A percentile compares a stretch with the other conserved stretches of the same genome.
Evolutionary conservation across 495 filamentous ascomycete genomes (phyloP).

Genomic region (Penicillium parvum): DNA sequence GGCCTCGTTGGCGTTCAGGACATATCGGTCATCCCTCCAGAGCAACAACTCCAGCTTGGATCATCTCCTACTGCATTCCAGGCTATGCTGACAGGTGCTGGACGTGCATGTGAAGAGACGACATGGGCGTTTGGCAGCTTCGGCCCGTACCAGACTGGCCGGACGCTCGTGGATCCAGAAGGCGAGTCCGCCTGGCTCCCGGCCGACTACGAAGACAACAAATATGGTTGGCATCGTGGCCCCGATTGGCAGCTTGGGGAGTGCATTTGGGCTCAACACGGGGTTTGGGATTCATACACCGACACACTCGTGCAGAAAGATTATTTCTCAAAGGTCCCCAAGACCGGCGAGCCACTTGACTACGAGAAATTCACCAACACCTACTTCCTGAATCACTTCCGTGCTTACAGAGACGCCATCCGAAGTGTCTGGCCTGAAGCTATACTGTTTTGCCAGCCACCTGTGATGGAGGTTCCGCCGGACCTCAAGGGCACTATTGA

Average conservation of each 20-base stretch:
- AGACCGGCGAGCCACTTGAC: slow-evolving; percentile 64
- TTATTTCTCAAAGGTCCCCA: slow-evolving; percentile 78
- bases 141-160: slow-evolving; percentile 85
- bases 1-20: slow-evolving; percentile 85
- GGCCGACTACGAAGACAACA: slow-evolving; percentile 70
- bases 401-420: slow-evolving; percentile 68
- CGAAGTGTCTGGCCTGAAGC: slow-evolving; percentile 69
- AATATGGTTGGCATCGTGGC: slow-evolving; percentile 88
- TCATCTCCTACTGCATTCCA: slow-evolving; percentile 95
- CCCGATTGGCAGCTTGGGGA: slow-evolving; percentile 85
- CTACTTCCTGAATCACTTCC: slow-evolving; percentile 83
- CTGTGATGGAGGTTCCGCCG: slow-evolving; percentile 87
- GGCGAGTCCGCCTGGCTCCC: slow-evolving; percentile 83
- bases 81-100: slow-evolving; percentile 83
- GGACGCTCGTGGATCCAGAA: slow-evolving; percentile 79
- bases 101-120: slow-evolving; percentile 80
- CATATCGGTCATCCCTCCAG: slow-evolving; percentile 72
- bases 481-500: slow-evolving; percentile 81
- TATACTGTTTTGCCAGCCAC: slow-evolving; percentile 88
- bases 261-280: slow-evolving; percentile 96
- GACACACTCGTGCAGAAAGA: slow-evolving; percentile 77
- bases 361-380: slow-evolving; percentile 83
- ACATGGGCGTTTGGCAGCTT: slow-evolving; percentile 92
- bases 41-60: slow-evolving; percentile 89
- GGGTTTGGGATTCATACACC: slow-evolving; percentile 81